phyloP scores from a whole-genome alignment of 2,329 filamentous ascomycete species.

The Diaporthe sp. region DNA sequence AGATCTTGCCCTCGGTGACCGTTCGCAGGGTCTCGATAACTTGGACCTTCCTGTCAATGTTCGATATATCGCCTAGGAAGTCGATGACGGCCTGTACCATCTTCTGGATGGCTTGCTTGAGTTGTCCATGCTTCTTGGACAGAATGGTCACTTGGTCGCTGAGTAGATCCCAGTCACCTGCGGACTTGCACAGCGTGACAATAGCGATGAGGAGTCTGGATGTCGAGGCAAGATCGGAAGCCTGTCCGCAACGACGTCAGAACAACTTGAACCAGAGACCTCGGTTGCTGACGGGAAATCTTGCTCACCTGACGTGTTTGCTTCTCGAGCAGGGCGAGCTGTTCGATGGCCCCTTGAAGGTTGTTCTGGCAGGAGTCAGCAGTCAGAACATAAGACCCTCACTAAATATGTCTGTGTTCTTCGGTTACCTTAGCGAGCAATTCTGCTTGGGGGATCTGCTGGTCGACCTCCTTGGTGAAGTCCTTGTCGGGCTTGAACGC shows the following conservation, averaged over 20 bases:
- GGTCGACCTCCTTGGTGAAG: conserved; percentile 96
- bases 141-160: conserved; percentile 96
- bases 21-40: conserved; percentile 96
- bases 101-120: conserved; percentile 98
- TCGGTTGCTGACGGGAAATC: conserved; percentile 16
- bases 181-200: conserved; percentile 94
- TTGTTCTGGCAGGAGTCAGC: conserved; percentile 70
- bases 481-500: conserved; percentile 96
- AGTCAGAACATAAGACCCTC: background rate
- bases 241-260: conserved; percentile 64
- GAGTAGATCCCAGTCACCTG: conserved; percentile 92
- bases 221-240: conserved; percentile 95
- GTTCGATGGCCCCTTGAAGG: conserved; percentile 90
- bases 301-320: conserved; percentile 89
- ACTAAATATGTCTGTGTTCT: no score
- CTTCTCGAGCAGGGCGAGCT: conserved; percentile 92
- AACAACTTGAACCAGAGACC: background rate
- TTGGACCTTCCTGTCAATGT: conserved; percentile 87
- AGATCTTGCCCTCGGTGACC: conserved; percentile 99
- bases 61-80: conserved; percentile 89
- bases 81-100: conserved; percentile 98
- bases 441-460: conserved; percentile 91
- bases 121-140: conserved; percentile 99
- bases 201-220: conserved; percentile 89
- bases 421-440: conserved; percentile 83